Percentiles rank a stretch among this genome's conserved stretches.
phyloP scores from a whole-genome alignment of 2,329 filamentous ascomycete species.

The Venturia aucupariae region DNA sequence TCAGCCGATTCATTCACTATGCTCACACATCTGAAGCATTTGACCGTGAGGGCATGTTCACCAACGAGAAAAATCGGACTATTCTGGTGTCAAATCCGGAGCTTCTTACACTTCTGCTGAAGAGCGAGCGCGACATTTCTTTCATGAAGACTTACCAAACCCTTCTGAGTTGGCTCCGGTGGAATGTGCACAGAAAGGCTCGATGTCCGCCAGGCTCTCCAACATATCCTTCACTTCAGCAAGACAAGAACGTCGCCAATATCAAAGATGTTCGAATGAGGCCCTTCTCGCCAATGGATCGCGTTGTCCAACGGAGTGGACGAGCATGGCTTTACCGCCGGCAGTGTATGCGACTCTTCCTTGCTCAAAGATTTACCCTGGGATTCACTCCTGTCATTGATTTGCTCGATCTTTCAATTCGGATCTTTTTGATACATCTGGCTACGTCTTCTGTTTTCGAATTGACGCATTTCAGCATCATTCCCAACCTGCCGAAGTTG shows the following conservation, averaged over 20 bases:
- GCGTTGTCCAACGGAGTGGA: not conserved
- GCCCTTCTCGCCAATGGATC: constrained; percentile 12
- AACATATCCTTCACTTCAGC: constrained; percentile 1
- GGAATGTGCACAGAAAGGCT: constrained; percentile 1
- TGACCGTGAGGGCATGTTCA: constrained; percentile 45
- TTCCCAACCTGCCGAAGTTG: not conserved
- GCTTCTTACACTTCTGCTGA: constrained; percentile 28
- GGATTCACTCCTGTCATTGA: constrained; percentile 9
- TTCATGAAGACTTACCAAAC: not conserved
- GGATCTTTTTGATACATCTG: not conserved
- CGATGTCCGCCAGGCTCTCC: constrained; percentile 12
- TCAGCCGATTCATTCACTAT: constrained; percentile 56
- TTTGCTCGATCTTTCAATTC: constrained; percentile 10
- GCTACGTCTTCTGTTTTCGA: not conserved
- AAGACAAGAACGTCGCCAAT: not conserved
- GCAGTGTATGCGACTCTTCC: constrained; percentile 9
- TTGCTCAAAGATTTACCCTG: constrained; percentile 14
- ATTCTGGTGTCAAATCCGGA: constrained; percentile 46
- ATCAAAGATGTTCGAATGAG: constrained; percentile 1
- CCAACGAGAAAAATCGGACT: constrained; percentile 47
- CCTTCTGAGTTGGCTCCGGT: constrained; percentile 2
- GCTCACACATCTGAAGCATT: constrained; percentile 53
- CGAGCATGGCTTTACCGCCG: constrained; percentile 1
- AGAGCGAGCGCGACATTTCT: not conserved
- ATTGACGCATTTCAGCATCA: not conserved